Evolutionary conservation across 768 basidiomycete species (phyloP).

Genomic region (Leccinum disarticulatum): DNA sequence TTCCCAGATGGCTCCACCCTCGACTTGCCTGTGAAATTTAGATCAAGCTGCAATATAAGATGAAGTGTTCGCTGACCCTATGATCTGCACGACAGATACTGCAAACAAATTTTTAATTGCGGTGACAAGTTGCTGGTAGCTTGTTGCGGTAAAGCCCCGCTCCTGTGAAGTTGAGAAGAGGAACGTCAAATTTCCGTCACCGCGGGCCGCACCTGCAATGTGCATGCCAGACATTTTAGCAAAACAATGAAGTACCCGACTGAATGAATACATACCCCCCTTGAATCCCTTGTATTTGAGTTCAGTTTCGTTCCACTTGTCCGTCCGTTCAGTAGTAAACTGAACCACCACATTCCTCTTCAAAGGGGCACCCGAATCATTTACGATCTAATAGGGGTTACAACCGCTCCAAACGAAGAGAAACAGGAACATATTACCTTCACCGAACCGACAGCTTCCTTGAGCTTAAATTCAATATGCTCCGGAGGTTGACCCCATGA

Average conservation of each 20-base stretch:
- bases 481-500: conserved; percentile 7
- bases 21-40: conserved; percentile 6
- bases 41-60: neutral
- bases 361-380: conserved; percentile 10
- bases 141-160: conserved; percentile 17
- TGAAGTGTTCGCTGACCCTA: conserved; percentile 15
- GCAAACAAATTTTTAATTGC: conserved; percentile 7
- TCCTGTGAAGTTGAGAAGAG: conserved; percentile 22
- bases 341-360: conserved; percentile 22
- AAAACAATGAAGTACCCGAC: neutral
- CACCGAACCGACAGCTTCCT: conserved; percentile 10
- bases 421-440: conserved; percentile 15
- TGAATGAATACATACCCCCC: conserved; percentile 22
- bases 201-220: conserved; percentile 18
- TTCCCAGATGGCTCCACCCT: conserved; percentile 20
- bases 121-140: conserved; percentile 23
- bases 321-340: conserved; percentile 9
- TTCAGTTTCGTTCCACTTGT: conserved; percentile 11
- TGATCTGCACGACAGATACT: neutral
- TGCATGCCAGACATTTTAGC: neutral
- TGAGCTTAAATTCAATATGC: conserved; percentile 17
- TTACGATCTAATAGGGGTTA: conserved; percentile 24
- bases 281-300: conserved; percentile 20
- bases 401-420: neutral
- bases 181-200: conserved; percentile 13